Conservation (phyloP, 2,329 filamentous ascomycete genomes). For the Rutstroemia sp. region DNA sequence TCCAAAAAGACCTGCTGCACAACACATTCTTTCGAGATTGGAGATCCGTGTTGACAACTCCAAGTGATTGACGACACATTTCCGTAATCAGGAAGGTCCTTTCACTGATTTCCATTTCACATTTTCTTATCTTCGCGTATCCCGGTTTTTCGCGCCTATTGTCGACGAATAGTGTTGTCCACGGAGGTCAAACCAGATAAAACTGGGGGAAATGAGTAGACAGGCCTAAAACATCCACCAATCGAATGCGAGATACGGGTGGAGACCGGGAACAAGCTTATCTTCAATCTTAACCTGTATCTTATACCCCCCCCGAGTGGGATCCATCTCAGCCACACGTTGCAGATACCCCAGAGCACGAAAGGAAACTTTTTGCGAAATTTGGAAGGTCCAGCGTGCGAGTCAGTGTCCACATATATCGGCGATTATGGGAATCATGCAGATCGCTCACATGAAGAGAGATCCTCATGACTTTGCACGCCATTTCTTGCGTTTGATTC, state of each 20-base stretch:
- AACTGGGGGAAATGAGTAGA: not conserved
- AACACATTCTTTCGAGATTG: not conserved
- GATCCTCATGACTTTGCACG: not conserved
- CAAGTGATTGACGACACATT: not conserved
- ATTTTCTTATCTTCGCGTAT: constrained; percentile 4
- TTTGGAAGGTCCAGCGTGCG: not conserved
- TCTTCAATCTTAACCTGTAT: not conserved
- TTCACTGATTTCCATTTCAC: no score
- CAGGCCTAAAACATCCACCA: constrained; percentile 3
- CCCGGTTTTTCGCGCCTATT: constrained; percentile 5
- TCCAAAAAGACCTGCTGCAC: not conserved
- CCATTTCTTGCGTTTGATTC: no score
- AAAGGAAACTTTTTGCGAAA: not conserved
- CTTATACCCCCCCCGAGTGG: not conserved
- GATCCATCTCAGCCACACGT: not conserved
- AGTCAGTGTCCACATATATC: not conserved
- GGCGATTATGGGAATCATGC: not conserved
- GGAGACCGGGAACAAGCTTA: constrained; percentile 1
- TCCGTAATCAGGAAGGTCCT: constrained; percentile 8
- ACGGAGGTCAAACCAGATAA: not conserved
- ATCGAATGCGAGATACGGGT: not conserved
- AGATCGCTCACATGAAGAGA: not conserved
- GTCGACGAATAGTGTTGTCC: not conserved
- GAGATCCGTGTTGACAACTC: not conserved
- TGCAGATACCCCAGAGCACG: not conserved